A percentile compares a stretch with the other conserved stretches of the same genome.
Conservation (phyloP, 208 protist species). For the Trypanosoma melophagium region DNA sequence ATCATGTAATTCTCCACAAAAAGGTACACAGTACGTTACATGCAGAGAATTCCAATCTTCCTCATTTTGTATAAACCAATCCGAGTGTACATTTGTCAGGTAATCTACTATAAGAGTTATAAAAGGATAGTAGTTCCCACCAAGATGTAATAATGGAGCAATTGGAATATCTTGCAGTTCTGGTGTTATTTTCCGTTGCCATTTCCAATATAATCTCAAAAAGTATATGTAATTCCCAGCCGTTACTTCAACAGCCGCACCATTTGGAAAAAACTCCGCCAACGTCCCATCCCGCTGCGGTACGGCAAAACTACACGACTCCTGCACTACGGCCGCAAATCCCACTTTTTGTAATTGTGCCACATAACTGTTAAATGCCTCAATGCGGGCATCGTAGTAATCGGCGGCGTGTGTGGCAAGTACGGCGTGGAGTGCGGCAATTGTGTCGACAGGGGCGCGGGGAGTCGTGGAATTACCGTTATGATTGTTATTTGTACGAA, state of each 20-base stretch:
- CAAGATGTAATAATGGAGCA: conserved; percentile 28
- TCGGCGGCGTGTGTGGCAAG: conserved; percentile 2
- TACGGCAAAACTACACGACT: conserved; percentile 34
- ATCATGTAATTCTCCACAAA: conserved; percentile 39
- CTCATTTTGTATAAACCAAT: conserved; percentile 43
- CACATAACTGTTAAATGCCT: conserved; percentile 6
- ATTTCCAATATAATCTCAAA: conserved; percentile 26
- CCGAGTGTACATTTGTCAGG: conserved; percentile 35
- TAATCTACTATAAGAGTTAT: conserved; percentile 44
- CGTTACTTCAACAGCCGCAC: conserved; percentile 45
- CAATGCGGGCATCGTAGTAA: neutral
- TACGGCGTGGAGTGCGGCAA: conserved; percentile 7
- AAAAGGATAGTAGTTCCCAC: conserved; percentile 40
- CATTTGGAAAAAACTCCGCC: conserved; percentile 60
- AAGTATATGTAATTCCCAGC: conserved; percentile 56
- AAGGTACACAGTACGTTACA: conserved; percentile 55
- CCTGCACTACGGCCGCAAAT: conserved; percentile 9
- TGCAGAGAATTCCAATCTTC: conserved; percentile 42
- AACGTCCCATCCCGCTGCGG: conserved; percentile 47
- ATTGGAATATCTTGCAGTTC: conserved; percentile 21
- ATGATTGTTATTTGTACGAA: too few relatives aligned
- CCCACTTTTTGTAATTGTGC: conserved; percentile 14
- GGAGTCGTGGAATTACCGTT: neutral
- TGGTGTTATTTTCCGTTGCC: conserved; percentile 26
- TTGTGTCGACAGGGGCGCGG: neutral